phyloP scores from a whole-genome alignment of 441 rosid genomes.

The Adansonia madagascariensis region DNA sequence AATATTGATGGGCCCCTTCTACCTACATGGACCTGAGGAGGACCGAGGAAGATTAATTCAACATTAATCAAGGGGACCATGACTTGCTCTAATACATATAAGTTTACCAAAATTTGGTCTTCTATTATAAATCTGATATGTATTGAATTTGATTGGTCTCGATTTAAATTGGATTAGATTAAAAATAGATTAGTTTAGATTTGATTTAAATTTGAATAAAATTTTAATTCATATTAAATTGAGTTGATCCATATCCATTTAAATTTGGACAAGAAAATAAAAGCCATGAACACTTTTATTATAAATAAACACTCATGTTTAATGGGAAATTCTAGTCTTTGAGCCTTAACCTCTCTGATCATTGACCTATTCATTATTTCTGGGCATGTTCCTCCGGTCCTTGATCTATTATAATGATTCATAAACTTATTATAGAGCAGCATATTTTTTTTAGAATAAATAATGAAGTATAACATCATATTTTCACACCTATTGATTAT shows the following conservation, averaged over 20 bases:
- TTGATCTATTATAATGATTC: background rate
- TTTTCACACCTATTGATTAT: background rate
- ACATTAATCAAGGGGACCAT: background rate
- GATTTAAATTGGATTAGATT: too few species aligned
- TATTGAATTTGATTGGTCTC: too few species aligned
- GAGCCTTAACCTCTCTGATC: background rate
- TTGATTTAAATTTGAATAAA: too few species aligned
- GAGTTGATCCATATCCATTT: too few species aligned
- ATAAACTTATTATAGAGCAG: background rate
- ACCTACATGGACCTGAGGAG: background rate
- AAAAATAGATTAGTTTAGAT: too few species aligned
- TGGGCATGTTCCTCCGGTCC: constrained; percentile 1
- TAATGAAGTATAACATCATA: background rate
- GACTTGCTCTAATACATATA: background rate
- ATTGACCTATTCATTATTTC: background rate
- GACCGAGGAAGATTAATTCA: background rate
- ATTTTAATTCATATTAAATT: too few species aligned
- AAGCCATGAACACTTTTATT: too few species aligned
- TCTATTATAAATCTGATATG: background rate
- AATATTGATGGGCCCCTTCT: too few species aligned
- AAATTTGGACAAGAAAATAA: too few species aligned
- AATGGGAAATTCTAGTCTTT: background rate
- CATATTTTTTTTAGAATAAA: background rate
- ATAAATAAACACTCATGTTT: background rate
- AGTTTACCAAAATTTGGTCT: background rate